These are phyloP conservation scores for Leccinum subgranulosum DNA, from an alignment of 768 basidiomycete genomes.

Conservation along the genomic window DNA sequence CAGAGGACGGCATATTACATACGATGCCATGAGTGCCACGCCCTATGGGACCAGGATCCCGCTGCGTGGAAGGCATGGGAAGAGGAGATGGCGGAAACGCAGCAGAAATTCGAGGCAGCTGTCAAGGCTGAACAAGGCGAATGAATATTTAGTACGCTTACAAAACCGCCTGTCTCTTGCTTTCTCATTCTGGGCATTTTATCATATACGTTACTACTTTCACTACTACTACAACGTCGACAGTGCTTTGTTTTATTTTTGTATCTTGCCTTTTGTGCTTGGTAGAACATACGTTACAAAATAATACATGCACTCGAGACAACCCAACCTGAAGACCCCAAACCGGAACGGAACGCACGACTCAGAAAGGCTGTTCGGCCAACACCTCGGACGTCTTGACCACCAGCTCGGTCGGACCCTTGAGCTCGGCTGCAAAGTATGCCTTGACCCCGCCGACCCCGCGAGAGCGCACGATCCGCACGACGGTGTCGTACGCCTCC, in stretches of 20 bases:
- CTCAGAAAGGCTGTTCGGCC: conserved; percentile 55
- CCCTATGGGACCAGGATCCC: conserved; percentile 35
- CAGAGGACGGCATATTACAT: conserved; percentile 44
- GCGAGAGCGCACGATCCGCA: conserved; percentile 36
- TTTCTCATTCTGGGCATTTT: neutral
- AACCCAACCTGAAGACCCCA: neutral
- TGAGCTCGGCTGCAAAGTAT: conserved; percentile 54
- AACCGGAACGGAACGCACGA: too few relatives aligned
- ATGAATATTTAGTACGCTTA: neutral
- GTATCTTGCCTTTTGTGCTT: neutral
- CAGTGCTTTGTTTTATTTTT: neutral
- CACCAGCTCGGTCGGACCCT: conserved; percentile 42
- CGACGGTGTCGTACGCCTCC: conserved; percentile 41
- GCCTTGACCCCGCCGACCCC: conserved; percentile 46
- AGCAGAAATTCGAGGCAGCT: conserved; percentile 32
- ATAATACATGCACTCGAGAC: neutral
- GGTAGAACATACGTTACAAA: neutral
- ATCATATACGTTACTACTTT: neutral
- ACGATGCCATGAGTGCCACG: conserved; percentile 47
- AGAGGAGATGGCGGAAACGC: conserved; percentile 38
- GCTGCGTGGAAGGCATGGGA: conserved; percentile 42
- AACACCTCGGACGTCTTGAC: conserved; percentile 51
- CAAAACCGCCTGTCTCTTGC: neutral
- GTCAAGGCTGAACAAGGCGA: neutral
- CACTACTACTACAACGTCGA: neutral